phyloP scores from a whole-genome alignment of 2,329 filamentous ascomycete species.

The Lomentospora prolificans region DNA sequence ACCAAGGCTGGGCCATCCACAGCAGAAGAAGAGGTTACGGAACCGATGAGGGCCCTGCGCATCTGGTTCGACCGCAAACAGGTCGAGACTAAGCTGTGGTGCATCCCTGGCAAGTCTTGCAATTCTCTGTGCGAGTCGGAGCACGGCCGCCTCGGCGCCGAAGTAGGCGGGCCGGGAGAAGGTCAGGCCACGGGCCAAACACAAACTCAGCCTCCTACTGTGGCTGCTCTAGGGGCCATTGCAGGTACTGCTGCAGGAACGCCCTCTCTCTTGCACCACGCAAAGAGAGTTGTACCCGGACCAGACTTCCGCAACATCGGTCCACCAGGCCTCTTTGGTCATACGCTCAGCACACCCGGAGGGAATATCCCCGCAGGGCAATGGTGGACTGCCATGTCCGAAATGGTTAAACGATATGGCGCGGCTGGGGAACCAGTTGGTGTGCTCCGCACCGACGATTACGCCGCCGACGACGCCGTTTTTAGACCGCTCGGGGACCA shows the following conservation, averaged over 20 bases:
- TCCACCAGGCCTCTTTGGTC: background rate
- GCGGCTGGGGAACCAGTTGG: background rate
- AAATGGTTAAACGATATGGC: slow-evolving; percentile 16
- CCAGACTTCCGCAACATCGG: background rate
- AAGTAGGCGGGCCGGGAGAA: too few relatives aligned
- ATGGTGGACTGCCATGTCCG: slow-evolving; percentile 28
- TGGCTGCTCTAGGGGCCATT: background rate
- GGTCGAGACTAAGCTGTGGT: slow-evolving; percentile 3
- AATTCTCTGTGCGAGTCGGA: background rate
- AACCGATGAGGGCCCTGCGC: background rate
- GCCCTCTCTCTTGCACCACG: background rate
- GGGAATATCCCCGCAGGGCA: background rate
- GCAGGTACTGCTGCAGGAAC: too few relatives aligned
- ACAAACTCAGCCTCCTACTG: too few relatives aligned
- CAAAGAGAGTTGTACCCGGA: background rate
- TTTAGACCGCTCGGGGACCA: background rate
- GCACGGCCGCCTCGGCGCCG: background rate
- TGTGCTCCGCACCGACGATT: background rate
- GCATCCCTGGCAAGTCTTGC: background rate
- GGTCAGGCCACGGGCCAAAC: too few relatives aligned
- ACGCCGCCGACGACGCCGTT: background rate
- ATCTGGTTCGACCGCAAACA: slow-evolving; percentile 3
- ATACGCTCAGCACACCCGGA: background rate
- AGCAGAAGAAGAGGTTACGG: background rate
- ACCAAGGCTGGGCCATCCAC: too few relatives aligned